Evolutionary conservation across 2,329 filamentous ascomycete genomes (phyloP), one percentile per base, ranked within the genome.

Genomic region (Aspergillus ochraceus): DNA sequence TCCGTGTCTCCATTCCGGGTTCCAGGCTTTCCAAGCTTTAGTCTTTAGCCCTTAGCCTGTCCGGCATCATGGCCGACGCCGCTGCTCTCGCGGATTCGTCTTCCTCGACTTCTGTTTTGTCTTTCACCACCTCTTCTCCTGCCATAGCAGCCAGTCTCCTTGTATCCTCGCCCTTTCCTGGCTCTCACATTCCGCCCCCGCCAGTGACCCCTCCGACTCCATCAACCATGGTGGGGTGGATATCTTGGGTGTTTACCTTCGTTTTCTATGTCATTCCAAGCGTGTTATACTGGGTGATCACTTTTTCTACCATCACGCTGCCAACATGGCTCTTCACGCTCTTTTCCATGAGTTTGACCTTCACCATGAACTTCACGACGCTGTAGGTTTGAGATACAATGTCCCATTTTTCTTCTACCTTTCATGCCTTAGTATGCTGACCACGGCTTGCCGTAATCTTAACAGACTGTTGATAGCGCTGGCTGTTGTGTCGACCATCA

Each of bases 291-390:
- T 96, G 90, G 88, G 77, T 88, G 57, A 86, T 97, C 67, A 91
- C 90, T 62, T 90, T 97, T 70, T 85, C 88, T 19, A 96, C 94
- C 26, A 92, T 98, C 66, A 96, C 91, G 17, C 76, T 97, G 60
- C 95, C 95, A 49, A 92, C 91, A 74, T 87, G 95, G 76, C 85
- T 98, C 19, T 99, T 96, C 74, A 90, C 88, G 6, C 82, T 97
- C 63, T 91, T 97, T 71, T 97, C 92, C 6, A 94, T 92, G 64
- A 97, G 91, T 76, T 81, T 96, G 81, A 99, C 95, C 0, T 91
- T 99, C 71, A 99, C 95, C 11, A 96, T 99, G 93, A 98, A 98
- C 74, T 94, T 95, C 68, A 98, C 94, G 20, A 99, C 95, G 19
- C 78, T 99, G 88, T 96, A 86, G 73, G 88, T 53, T 42, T 17